These are phyloP conservation scores for Bryum argenteum DNA, from an alignment of 225 moss, liverwort and hornwort genomes.

Conservation along the genomic window DNA sequence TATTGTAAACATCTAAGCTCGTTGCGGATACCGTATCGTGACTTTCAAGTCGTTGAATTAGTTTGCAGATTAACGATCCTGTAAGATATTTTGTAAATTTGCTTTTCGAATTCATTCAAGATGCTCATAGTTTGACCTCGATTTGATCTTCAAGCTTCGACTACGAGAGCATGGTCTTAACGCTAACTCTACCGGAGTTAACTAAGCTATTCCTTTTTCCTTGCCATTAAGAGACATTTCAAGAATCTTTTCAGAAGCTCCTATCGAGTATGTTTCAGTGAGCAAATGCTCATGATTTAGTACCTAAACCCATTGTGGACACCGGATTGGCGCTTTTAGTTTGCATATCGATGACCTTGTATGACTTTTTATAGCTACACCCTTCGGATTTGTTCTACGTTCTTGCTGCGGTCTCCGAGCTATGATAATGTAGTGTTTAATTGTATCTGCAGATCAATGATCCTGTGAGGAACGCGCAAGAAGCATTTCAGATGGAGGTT, in stretches of 20 bases:
- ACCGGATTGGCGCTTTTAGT: neutral
- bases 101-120: too few relatives aligned
- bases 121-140: too few relatives aligned
- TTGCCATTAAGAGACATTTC: neutral
- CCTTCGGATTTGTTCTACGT: neutral
- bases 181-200: neutral
- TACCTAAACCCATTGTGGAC: neutral
- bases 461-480: slow-evolving; percentile 90
- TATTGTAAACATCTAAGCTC: neutral
- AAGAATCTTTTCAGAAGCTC: neutral
- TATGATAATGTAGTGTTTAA: neutral
- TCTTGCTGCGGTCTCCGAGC: slow-evolving; percentile 11
- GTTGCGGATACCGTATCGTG: neutral
- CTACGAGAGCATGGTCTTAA: slow-evolving; percentile 41
- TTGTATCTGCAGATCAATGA: slow-evolving; percentile 73
- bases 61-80: slow-evolving; percentile 70
- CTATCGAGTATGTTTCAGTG: neutral
- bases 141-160: slow-evolving; percentile 45
- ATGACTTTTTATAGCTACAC: neutral
- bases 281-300: neutral
- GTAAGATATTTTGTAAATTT: slow-evolving; percentile 24
- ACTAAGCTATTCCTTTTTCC: neutral
- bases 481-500: slow-evolving; percentile 97
- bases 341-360: slow-evolving; percentile 70
- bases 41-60: neutral